phyloP scores from a whole-genome alignment of 2,329 filamentous ascomycete species.

The Pseudophaeomoniella oleicola region DNA sequence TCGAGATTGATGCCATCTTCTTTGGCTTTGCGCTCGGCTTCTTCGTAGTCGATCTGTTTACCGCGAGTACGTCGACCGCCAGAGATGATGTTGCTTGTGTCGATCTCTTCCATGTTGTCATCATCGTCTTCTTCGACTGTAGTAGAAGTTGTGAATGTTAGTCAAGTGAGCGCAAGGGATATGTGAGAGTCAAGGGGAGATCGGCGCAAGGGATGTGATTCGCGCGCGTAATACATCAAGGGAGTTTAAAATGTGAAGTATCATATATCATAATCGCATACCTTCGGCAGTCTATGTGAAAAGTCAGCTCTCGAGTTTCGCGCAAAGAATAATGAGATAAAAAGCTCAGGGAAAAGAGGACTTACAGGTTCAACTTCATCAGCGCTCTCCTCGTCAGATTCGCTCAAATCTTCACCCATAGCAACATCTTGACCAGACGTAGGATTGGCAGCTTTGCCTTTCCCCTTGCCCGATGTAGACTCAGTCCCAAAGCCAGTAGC shows the following conservation, averaged over 20 bases:
- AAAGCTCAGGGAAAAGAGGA: too few relatives aligned
- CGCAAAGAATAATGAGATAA: too few relatives aligned
- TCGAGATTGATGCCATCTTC: conserved; percentile 57
- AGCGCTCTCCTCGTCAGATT: conserved; percentile 52
- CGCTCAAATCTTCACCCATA: conserved; percentile 63
- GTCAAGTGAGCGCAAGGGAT: too few relatives aligned
- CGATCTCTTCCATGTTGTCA: conserved; percentile 80
- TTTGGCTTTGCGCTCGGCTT: conserved; percentile 71
- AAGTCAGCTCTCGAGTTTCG: too few relatives aligned
- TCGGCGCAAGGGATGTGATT: background rate
- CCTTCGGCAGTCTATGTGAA: background rate
- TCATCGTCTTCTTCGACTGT: conserved; percentile 57
- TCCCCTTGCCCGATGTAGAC: conserved; percentile 55
- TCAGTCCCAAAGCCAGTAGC: background rate
- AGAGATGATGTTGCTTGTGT: conserved; percentile 69
- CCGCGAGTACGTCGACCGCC: conserved; percentile 74
- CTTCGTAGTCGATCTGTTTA: conserved; percentile 82
- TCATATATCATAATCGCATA: too few relatives aligned
- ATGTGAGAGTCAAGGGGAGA: too few relatives aligned
- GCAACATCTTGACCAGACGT: conserved; percentile 41
- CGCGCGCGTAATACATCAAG: too few relatives aligned
- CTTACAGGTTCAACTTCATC: conserved; percentile 28
- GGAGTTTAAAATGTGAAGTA: too few relatives aligned
- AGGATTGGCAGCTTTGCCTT: conserved; percentile 60
- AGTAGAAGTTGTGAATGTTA: background rate